These are phyloP conservation scores for Hypoxylon sp. DNA, from an alignment of 2,329 filamentous ascomycete species.

Conservation along the genomic window DNA sequence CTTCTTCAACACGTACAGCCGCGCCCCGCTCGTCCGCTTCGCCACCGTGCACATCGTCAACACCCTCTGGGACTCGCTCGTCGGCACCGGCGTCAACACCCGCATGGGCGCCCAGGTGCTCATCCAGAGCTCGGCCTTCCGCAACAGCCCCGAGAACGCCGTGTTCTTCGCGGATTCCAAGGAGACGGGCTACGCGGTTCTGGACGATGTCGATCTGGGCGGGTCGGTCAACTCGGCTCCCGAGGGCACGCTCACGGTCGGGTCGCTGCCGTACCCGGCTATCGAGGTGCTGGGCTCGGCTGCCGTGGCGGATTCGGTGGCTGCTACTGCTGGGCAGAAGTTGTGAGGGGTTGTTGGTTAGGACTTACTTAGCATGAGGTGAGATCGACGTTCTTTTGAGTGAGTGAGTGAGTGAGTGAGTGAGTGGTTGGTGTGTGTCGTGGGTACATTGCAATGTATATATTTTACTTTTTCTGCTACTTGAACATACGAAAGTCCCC, in stretches of 20 bases:
- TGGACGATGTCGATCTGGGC: slow-evolving; percentile 55
- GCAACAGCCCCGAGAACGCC: slow-evolving; percentile 36
- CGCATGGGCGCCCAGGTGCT: slow-evolving; percentile 58
- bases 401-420: no score
- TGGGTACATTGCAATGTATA: no score
- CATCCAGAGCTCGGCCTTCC: slow-evolving; percentile 56
- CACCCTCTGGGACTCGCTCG: slow-evolving; percentile 53
- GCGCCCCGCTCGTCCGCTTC: slow-evolving; percentile 63
- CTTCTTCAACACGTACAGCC: slow-evolving; percentile 67
- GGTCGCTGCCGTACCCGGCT: slow-evolving; percentile 63
- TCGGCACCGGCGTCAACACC: slow-evolving; percentile 57
- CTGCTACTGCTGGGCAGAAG: slow-evolving; percentile 51
- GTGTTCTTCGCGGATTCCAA: slow-evolving; percentile 51
- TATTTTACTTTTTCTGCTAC: no score
- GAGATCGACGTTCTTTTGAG: background rate
- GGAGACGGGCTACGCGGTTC: slow-evolving; percentile 52
- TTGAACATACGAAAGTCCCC: no score
- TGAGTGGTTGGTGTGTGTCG: no score
- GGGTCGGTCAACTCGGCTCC: slow-evolving; percentile 58
- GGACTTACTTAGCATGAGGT: no score
- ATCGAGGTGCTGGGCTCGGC: slow-evolving; percentile 56
- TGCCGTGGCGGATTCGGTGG: slow-evolving; percentile 56
- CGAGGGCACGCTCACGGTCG: slow-evolving; percentile 55
- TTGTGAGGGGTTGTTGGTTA: slow-evolving; percentile 32
- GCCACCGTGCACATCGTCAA: slow-evolving; percentile 61